Evolutionary conservation across 257 asterid species (phyloP).

Genomic region (Nicotiana undulata): DNA sequence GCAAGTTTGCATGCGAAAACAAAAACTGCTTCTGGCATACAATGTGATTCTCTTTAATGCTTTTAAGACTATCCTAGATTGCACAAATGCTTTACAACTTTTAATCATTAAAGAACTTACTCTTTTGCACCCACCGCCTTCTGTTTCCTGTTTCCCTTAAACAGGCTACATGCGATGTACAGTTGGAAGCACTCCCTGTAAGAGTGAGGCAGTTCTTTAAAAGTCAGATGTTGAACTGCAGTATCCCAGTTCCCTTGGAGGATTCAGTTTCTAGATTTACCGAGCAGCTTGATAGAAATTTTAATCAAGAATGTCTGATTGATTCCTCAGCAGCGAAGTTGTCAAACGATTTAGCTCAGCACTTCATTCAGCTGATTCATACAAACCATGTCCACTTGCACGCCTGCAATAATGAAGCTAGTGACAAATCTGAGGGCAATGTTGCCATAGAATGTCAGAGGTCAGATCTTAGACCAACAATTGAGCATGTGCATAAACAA

Average conservation of each 20-base stretch:
- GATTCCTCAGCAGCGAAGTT: constrained; percentile 51
- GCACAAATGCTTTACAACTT: background rate
- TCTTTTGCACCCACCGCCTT: background rate
- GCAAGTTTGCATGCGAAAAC: background rate
- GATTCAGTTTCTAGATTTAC: constrained; percentile 54
- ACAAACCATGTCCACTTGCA: constrained; percentile 39
- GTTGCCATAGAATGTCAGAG: constrained; percentile 17
- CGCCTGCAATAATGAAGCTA: constrained; percentile 24
- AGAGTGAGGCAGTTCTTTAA: constrained; percentile 69
- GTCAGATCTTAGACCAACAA: constrained; percentile 16
- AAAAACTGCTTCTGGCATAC: background rate
- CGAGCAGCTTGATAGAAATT: constrained; percentile 59
- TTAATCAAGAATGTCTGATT: constrained; percentile 44
- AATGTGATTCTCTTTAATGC: background rate
- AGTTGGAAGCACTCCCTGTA: constrained; percentile 48
- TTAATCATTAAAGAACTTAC: background rate
- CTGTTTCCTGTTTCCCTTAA: background rate
- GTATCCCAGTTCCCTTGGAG: constrained; percentile 33
- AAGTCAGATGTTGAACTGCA: constrained; percentile 30
- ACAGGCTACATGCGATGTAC: constrained; percentile 92
- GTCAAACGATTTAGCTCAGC: constrained; percentile 66
- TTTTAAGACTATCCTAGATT: background rate
- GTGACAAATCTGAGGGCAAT: constrained; percentile 25
- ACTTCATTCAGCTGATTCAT: constrained; percentile 60
- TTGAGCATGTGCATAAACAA: constrained; percentile 26